Conservation (phyloP, 2,329 filamentous ascomycete genomes). For the Thielaviopsis musarum region DNA sequence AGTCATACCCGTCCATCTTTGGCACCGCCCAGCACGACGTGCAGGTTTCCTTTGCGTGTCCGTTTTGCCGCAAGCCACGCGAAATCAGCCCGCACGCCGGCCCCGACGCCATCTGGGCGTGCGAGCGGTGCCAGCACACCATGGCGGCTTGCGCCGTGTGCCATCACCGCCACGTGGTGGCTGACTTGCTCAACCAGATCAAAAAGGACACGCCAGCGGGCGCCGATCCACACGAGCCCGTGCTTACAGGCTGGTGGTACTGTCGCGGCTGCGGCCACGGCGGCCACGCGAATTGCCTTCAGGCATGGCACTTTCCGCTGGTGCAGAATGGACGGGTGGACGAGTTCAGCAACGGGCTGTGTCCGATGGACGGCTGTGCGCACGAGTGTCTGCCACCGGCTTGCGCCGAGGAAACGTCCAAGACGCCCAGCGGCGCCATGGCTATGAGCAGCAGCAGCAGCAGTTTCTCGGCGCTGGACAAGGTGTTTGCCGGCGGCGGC, state of each 20-base stretch:
- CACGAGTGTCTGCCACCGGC: slow-evolving; percentile 42
- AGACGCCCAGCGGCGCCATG: slow-evolving; percentile 11
- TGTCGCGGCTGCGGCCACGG: slow-evolving; percentile 46
- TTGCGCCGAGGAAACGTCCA: neutral
- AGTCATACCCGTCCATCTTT: slow-evolving; percentile 37
- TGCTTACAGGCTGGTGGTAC: slow-evolving; percentile 40
- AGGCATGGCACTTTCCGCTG: slow-evolving; percentile 34
- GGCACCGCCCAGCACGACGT: slow-evolving; percentile 36
- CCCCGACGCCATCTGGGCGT: slow-evolving; percentile 35
- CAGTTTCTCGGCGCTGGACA: neutral
- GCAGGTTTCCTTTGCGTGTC: slow-evolving; percentile 36
- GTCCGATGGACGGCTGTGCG: slow-evolving; percentile 47
- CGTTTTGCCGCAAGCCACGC: slow-evolving; percentile 37
- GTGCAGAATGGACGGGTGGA: neutral
- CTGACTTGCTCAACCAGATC: slow-evolving; percentile 21
- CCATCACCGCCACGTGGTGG: slow-evolving; percentile 31
- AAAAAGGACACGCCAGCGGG: slow-evolving; percentile 2
- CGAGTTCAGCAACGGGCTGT: slow-evolving; percentile 37
- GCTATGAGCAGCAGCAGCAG: slow-evolving; percentile 12
- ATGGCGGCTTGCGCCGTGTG: slow-evolving; percentile 45
- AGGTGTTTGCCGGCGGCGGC: slow-evolving; percentile 11
- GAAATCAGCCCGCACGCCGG: slow-evolving; percentile 29
- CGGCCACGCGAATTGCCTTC: slow-evolving; percentile 42
- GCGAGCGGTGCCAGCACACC: slow-evolving; percentile 34
- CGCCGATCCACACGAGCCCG: slow-evolving; percentile 15